Base-by-base conservation (phyloP, 2,329 filamentous ascomycete genomes). In the Boeremia lycopersici region DNA sequence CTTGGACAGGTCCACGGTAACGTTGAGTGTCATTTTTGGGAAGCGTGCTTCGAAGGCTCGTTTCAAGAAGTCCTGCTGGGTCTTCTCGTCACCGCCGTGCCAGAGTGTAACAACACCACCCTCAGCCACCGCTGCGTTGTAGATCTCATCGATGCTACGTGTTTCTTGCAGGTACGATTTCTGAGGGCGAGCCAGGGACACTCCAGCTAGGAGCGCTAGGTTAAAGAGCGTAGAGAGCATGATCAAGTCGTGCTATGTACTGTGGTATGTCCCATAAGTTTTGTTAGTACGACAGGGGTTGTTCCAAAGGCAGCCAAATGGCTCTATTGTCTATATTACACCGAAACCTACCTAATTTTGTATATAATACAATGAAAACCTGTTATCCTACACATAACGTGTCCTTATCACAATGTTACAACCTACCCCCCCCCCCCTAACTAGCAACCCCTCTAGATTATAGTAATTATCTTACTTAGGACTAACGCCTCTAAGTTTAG, bases 1-100 rank as follows among this genome's bases (percentile, higher is more conserved):
- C 61, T 84, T 85, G 54, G 81, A 83, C 0, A 84, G 63, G 53
- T 84, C 82, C 38, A 84, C 80, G 0, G 82, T 84, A 31, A 83
- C 44, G 59, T 84, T 82, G 13, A 84, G 75, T 4, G 75, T 79
- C 53, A 84, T 78, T 8, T 77, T 76, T 0, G 81, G 81, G 59
- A 83, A 84, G 0, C 72, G 69, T 1, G 63, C 57, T 57, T 81
- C 79, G 56, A 82, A 84, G 0, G 73, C 73, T 3, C 66, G 35
- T 60, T 79, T 81, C 12, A 82, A 54, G 1, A 10, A 26, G 48
- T 77, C 63, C 30, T 77, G 76, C 44, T 79, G 77, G 36, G 61
- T 65, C 26, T 59, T 59, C 52, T 82, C 78, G 31, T 82, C 80
- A n/a, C 80, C 81, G 2, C 80, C 81, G 35, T 79, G 79, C 78